Conservation (phyloP, 805 yeast genomes). For the Candida mattraensis region DNA sequence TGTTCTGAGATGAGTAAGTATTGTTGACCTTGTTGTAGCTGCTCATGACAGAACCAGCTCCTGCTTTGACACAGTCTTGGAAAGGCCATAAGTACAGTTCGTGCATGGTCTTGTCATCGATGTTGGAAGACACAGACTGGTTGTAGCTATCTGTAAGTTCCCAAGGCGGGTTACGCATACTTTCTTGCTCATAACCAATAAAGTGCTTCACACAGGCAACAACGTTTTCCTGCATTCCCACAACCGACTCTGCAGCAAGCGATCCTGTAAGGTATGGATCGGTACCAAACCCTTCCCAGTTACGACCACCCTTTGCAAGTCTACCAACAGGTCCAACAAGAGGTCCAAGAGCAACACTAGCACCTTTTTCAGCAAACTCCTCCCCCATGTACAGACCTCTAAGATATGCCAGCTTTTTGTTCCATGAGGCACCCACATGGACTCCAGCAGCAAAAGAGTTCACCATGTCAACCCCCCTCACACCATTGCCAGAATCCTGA, state of each 20-base stretch:
- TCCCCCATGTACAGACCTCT: slow-evolving; percentile 58
- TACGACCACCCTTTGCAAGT: slow-evolving; percentile 63
- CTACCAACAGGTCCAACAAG: slow-evolving; percentile 60
- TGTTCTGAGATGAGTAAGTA: slow-evolving; percentile 59
- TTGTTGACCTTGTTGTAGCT: slow-evolving; percentile 57
- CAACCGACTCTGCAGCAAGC: slow-evolving; percentile 51
- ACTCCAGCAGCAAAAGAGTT: slow-evolving; percentile 60
- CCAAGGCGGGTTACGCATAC: slow-evolving; percentile 45
- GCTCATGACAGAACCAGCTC: slow-evolving; percentile 61
- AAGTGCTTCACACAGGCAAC: slow-evolving; percentile 55
- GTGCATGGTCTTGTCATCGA: slow-evolving; percentile 62
- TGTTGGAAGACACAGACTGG: slow-evolving; percentile 45
- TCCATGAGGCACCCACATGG: slow-evolving; percentile 59
- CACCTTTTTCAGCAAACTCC: slow-evolving; percentile 55
- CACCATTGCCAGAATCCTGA: slow-evolving; percentile 66
- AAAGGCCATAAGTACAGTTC: slow-evolving; percentile 67
- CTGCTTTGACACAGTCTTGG: slow-evolving; percentile 60
- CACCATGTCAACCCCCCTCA: slow-evolving; percentile 54
- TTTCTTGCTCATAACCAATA: slow-evolving; percentile 64
- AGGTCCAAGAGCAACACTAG: slow-evolving; percentile 57
- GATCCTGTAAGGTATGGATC: slow-evolving; percentile 63
- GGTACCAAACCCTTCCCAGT: slow-evolving; percentile 63
- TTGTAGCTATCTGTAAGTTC: slow-evolving; percentile 37
- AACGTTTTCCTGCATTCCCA: slow-evolving; percentile 61
- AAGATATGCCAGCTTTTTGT: slow-evolving; percentile 47